Base-by-base conservation (phyloP, 2,329 filamentous ascomycete genomes). In the Clonostachys solani region DNA sequence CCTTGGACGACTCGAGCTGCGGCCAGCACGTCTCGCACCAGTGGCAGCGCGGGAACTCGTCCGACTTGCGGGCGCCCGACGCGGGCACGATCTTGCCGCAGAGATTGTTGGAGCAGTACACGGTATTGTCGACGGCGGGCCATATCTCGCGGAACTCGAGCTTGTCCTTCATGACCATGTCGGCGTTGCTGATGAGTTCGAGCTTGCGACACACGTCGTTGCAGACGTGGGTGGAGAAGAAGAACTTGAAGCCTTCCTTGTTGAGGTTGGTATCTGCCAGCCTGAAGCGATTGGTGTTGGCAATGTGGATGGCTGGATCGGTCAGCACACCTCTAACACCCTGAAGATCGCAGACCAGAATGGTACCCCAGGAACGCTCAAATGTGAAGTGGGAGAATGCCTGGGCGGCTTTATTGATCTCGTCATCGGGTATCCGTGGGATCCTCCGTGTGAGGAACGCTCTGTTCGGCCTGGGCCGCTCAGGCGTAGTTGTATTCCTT, bases 341-440 rank as follows among this genome's bases (percentile, higher is more conserved):
- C 47, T 71, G 67, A 1, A 70, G 51, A 50, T 69, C 65, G 40
- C 46, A 53, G 8, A 69, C 60, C 2, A 69, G 29, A 33, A 71
- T 60, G 15, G 47, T 47, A n/a, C 66, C 68, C 43, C 51, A 51
- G 0, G 68, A 69, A 2, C 68, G 60, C 54, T 71, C 68, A 42
- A 67, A 71, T 2, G 67, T 69, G 38, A 69, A 71, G 46, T 71
- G 68, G 0, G 65, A 69, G 47, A 71, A 71, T 1, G 66, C 67
- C 40, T 71, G 67, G 0, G 67, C 66, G 2, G 59, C 56, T 16
- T 56, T 47, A 45, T 61, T 64, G 50, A 57, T 56, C 6, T 48
- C 49, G 29, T 57, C 51, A 2, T 52, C 34, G 4, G 37, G 37
- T 7, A 37, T 19, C n/a, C n/a, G n/a, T n/a, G n/a, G n/a, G n/a